Conservation (phyloP, 768 basidiomycete species). For the Basidioascus undulatus region DNA sequence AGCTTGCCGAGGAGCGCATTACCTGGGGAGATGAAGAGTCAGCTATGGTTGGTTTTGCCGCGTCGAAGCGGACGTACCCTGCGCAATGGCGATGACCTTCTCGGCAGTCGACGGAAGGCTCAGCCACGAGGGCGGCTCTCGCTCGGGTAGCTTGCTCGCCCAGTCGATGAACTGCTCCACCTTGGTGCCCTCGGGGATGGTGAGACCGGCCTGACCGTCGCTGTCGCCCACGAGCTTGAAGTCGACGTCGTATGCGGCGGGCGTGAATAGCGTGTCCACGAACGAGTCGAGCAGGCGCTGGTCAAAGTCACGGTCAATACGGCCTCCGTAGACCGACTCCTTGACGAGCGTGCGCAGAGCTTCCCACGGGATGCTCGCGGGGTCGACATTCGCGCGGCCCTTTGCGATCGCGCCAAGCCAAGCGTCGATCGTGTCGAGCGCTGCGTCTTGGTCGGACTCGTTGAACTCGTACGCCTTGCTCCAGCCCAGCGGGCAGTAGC, state of each 20-base stretch:
- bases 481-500: conserved; percentile 91
- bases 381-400: conserved; percentile 77
- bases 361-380: conserved; percentile 77
- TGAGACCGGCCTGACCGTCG: conserved; percentile 31
- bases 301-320: conserved; percentile 86
- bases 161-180: conserved; percentile 73
- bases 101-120: conserved; percentile 82
- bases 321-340: conserved; percentile 71
- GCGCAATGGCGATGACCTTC: conserved; percentile 65
- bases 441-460: conserved; percentile 88
- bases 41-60: too few relatives aligned
- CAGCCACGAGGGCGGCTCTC: conserved; percentile 84
- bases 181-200: conserved; percentile 75
- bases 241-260: conserved; percentile 72
- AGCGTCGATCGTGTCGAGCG: conserved; percentile 69
- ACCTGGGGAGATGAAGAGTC: conserved; percentile 24
- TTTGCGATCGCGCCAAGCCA: conserved; percentile 64
- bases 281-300: conserved; percentile 80
- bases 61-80: conserved; percentile 53
- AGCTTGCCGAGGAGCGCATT: conserved; percentile 62
- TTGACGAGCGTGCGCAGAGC: conserved; percentile 83
- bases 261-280: conserved; percentile 69
- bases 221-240: conserved; percentile 49
- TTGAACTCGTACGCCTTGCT: conserved; percentile 96
- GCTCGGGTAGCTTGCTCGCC: conserved; percentile 71